Evolutionary conservation across 164 flowering plant genomes (phyloP).

Genomic region (Cinnamomum micranthum): DNA sequence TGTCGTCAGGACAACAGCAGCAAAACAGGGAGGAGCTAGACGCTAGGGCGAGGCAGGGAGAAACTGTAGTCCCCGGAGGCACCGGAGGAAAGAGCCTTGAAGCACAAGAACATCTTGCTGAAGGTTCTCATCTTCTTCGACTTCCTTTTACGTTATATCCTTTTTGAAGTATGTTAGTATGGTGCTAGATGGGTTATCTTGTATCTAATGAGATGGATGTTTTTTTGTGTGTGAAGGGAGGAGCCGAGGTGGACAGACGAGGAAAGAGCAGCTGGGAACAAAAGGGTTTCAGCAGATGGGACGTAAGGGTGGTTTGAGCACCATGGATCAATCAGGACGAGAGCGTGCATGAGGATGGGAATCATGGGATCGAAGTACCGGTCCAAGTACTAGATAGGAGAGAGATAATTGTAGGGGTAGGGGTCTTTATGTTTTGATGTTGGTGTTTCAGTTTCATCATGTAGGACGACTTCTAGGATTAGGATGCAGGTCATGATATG

Average conservation of each 20-base stretch:
- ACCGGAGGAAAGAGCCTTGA: slow-evolving; percentile 83
- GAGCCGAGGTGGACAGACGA: slow-evolving; percentile 56
- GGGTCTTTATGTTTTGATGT: neutral
- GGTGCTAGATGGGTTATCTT: slow-evolving; percentile 9
- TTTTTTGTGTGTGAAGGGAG: slow-evolving; percentile 14
- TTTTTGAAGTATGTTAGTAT: neutral
- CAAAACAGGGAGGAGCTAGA: slow-evolving; percentile 40
- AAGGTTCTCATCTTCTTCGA: slow-evolving; percentile 34
- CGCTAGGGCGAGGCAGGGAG: slow-evolving; percentile 60
- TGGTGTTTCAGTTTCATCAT: too few relatives aligned
- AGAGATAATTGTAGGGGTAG: neutral
- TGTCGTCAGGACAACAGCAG: slow-evolving; percentile 38
- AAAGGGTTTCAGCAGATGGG: slow-evolving; percentile 45
- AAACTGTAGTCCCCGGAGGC: slow-evolving; percentile 78
- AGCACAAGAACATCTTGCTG: slow-evolving; percentile 81
- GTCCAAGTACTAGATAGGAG: slow-evolving; percentile 44
- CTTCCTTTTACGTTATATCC: neutral
- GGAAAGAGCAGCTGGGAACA: slow-evolving; percentile 54
- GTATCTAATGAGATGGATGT: too few relatives aligned
- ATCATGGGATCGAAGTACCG: slow-evolving; percentile 61
- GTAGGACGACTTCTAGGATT: too few relatives aligned
- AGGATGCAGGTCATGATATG: too few relatives aligned
- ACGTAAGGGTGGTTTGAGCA: slow-evolving; percentile 69
- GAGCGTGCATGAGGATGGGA: slow-evolving; percentile 62
- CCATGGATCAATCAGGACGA: slow-evolving; percentile 53